Evolutionary conservation across 1,284 basidiomycete genomes (phyloP), one percentile per base, ranked within the genome.

Genomic region (Singerocomus rubriflavus): DNA sequence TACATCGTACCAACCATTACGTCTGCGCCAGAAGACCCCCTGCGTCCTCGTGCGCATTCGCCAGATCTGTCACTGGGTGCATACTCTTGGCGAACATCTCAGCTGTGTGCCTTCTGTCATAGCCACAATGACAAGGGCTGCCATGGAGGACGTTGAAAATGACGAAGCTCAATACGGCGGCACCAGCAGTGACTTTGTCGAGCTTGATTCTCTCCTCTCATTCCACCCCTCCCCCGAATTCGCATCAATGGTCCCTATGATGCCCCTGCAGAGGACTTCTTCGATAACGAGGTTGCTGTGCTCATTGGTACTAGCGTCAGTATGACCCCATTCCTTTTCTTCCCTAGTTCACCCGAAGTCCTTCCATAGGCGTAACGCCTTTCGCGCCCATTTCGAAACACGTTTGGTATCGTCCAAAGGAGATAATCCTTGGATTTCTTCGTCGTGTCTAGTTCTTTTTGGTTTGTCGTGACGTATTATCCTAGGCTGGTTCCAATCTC

Each of bases 351-450:
- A 30, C 13, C 52, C 25, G 7, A 43, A 43, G 14, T 47, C 14
- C 27, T 21, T 33, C 44, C 34, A 39, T 54, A 85, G 84, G 86
- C 73, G 85, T 90, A 43, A 93, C 91, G 3, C 92, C 93, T 1
- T 95, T 95, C 64, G 90, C 91, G 0, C 91, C 89, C 29, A 93
- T 94, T 61, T 73, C 95, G 56, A 94, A 93, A 73, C 88, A 94
- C 64, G 91, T 95, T 54, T 94, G 91, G 92, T 93, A 93, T 72
- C 83, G 83, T 60, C 91, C 93, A 68, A 84, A 83, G 70, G 79
- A 77, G 53, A 84, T 86, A 32, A 79, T 82, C 50, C 73, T 93
- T 34, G 88, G 88, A 29, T 80, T 82, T 31, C 80, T 95, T 49
- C 83, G 84, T 47, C 83, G 88, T 42, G 91, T 95, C 50, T 90